Percentiles rank a stretch among this genome's conserved stretches.
These are phyloP conservation scores for Picea glauca DNA, from an alignment of 75 land plant species.

Conservation along the genomic window DNA sequence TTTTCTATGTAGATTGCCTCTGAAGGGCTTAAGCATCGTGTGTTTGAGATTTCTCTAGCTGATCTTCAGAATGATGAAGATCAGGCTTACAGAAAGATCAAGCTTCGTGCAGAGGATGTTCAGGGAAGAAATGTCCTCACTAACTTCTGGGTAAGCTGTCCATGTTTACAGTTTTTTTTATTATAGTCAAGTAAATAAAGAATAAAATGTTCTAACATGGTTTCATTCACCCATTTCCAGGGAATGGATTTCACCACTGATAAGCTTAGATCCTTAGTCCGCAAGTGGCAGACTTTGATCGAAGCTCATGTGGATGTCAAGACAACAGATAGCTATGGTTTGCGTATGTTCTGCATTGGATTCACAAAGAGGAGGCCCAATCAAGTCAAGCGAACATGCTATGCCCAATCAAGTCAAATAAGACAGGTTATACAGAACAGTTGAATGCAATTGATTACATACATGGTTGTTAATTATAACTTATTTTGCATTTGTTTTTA, in stretches of 20 bases:
- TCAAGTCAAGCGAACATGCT: slow-evolving; percentile 90
- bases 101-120: slow-evolving; percentile 86
- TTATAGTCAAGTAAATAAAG: not conserved
- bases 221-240: slow-evolving; percentile 23
- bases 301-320: slow-evolving; percentile 99
- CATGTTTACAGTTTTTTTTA: not conserved
- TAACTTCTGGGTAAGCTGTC: slow-evolving; percentile 68
- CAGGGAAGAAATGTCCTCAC: slow-evolving; percentile 96
- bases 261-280: slow-evolving; percentile 77
- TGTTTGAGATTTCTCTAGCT: slow-evolving; percentile 76
- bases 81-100: slow-evolving; percentile 75
- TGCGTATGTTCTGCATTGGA: slow-evolving; percentile 88
- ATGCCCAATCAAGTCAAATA: slow-evolving; percentile 88
- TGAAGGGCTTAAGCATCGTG: slow-evolving; percentile 86
- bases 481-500: not conserved
- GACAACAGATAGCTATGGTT: slow-evolving; percentile 76
- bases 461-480: not conserved
- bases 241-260: slow-evolving; percentile 97
- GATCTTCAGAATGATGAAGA: slow-evolving; percentile 88
- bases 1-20: slow-evolving; percentile 66
- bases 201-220: not conserved
- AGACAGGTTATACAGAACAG: slow-evolving; percentile 39
- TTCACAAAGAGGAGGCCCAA: slow-evolving; percentile 86
- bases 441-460: not conserved
- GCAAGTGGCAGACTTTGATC: slow-evolving; percentile 91